A percentile compares a stretch with the other conserved stretches of the same genome.
Conservation (phyloP, 208 protist genomes). For the Giardia duodenalis region DNA sequence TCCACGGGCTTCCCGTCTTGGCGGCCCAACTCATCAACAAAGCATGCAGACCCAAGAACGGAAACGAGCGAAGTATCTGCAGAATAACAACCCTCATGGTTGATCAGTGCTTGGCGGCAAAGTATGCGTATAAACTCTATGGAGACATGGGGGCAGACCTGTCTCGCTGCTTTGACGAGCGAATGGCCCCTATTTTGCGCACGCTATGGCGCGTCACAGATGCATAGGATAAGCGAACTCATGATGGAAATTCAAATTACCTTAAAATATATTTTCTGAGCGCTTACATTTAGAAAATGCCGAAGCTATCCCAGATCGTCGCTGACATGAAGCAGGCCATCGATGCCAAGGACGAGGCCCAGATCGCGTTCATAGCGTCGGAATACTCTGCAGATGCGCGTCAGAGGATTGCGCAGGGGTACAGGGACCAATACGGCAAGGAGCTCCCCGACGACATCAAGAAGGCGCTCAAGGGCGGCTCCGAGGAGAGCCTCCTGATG, state of each 20-base stretch:
- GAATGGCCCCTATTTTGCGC: background rate
- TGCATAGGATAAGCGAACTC: too few species aligned
- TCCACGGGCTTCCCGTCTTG: background rate
- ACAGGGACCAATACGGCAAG: background rate
- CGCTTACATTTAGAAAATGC: background rate
- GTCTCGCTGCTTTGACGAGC: background rate
- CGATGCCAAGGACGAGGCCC: background rate
- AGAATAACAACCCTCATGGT: background rate
- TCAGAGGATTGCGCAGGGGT: background rate
- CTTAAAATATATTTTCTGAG: background rate
- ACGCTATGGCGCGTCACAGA: background rate
- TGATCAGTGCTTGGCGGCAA: background rate
- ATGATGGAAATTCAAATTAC: background rate
- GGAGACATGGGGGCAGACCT: background rate
- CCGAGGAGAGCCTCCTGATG: background rate
- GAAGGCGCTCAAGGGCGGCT: background rate
- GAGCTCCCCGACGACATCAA: background rate
- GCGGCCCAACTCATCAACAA: background rate
- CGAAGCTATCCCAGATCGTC: background rate
- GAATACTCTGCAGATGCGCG: background rate
- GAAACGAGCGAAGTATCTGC: background rate
- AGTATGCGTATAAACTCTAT: background rate
- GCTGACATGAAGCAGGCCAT: background rate
- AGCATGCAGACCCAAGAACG: background rate
- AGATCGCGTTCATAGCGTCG: slow-evolving; percentile 1